phyloP scores from a whole-genome alignment of 495 filamentous ascomycete species.

The Parachaetomium inaequale region DNA sequence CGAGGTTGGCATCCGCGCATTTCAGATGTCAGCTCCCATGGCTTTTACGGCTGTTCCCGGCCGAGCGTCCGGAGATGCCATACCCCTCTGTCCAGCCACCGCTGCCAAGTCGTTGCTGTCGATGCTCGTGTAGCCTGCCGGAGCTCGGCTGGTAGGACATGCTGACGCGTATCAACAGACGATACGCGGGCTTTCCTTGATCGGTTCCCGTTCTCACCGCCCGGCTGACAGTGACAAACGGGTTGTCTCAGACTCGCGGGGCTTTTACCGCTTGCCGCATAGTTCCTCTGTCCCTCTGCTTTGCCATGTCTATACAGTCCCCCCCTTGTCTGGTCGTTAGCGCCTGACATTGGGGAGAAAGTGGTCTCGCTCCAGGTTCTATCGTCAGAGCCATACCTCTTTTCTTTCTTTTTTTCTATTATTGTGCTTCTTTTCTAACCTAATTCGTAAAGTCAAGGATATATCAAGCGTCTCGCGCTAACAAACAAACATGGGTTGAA shows the following conservation, averaged over 20 bases:
- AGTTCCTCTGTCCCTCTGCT: not conserved
- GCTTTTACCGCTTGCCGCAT: not conserved
- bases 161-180: not conserved
- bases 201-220: not conserved
- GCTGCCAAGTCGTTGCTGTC: not conserved
- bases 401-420: no score
- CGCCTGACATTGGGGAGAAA: no score
- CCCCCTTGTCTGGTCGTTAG: no score
- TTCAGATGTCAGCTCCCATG: not conserved
- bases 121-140: not conserved
- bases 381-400: no score
- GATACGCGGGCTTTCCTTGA: not conserved
- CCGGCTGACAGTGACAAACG: not conserved
- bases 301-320: no score
- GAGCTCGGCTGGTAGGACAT: not conserved
- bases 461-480: no score
- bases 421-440: no score
- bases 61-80: not conserved
- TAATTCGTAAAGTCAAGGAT: no score
- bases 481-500: no score
- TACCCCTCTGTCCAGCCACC: not conserved
- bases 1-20: no score
- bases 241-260: not conserved
- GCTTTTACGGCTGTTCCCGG: not conserved
- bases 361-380: no score